These are phyloP conservation scores for Podosphaera aphanis DNA, from an alignment of 2,329 filamentous ascomycete genomes.

Conservation along the genomic window DNA sequence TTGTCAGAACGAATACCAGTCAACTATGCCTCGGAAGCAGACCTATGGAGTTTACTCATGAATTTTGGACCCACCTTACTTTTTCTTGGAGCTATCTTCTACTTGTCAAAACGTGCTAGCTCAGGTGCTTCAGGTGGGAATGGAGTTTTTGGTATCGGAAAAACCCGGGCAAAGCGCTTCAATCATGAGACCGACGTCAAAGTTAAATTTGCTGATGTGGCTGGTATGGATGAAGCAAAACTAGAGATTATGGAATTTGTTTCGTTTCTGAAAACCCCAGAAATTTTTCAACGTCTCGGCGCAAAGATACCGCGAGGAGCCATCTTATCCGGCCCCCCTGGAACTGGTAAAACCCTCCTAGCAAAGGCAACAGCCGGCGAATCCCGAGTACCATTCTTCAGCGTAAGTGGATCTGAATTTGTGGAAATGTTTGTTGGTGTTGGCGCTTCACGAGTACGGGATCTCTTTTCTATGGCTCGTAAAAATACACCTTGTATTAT, in stretches of 20 bases:
- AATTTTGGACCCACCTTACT: constrained; percentile 70
- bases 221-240: constrained; percentile 96
- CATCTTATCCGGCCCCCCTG: constrained; percentile 88
- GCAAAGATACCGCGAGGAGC: constrained; percentile 95
- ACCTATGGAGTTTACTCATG: constrained; percentile 45
- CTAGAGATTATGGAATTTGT: constrained; percentile 98
- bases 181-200: constrained; percentile 93
- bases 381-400: constrained; percentile 92
- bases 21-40: constrained; percentile 57
- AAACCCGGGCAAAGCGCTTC: constrained; percentile 89
- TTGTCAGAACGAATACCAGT: constrained; percentile 77
- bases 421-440: constrained; percentile 99
- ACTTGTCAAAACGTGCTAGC: constrained; percentile 51
- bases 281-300: constrained; percentile 76
- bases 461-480: constrained; percentile 79
- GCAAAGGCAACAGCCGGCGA: constrained; percentile 96
- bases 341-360: constrained; percentile 92
- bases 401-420: constrained; percentile 93
- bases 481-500: constrained; percentile 97
- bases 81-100: constrained; percentile 64
- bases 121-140: constrained; percentile 41
- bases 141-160: constrained; percentile 86
- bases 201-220: constrained; percentile 90
- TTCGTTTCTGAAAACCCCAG: constrained; percentile 82
- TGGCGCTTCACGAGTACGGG: constrained; percentile 79